Conservation (phyloP, 176 grass and related monocot species). For the Guadua angustifolia region DNA sequence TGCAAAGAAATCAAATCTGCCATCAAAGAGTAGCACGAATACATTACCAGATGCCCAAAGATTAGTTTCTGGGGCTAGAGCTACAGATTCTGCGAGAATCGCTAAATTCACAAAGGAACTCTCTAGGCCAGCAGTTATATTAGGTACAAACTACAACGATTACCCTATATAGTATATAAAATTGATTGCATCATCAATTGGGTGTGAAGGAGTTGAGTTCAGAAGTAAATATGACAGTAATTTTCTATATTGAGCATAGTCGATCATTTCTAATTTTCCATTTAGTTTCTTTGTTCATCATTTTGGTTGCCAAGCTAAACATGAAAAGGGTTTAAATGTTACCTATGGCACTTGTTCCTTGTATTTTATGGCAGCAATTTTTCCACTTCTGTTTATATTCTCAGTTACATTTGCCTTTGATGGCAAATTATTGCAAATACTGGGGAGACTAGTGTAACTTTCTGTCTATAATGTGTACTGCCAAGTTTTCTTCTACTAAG, state of each 20-base stretch:
- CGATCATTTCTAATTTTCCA: neutral
- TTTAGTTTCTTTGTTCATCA: neutral
- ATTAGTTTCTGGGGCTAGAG: slow-evolving; percentile 85
- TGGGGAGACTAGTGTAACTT: neutral
- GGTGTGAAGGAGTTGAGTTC: neutral
- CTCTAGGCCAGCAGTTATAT: slow-evolving; percentile 85
- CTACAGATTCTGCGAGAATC: slow-evolving; percentile 91
- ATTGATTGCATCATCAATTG: neutral
- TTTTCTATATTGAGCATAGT: neutral
- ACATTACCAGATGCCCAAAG: slow-evolving; percentile 71
- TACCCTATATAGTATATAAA: neutral
- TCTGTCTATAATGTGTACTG: neutral
- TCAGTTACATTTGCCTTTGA: neutral
- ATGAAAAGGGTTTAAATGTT: neutral
- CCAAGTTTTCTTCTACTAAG: neutral
- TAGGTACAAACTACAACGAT: slow-evolving; percentile 50
- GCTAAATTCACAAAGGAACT: slow-evolving; percentile 83
- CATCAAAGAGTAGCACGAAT: slow-evolving; percentile 59
- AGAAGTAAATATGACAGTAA: neutral
- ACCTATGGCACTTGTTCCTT: neutral
- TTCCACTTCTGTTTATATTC: neutral
- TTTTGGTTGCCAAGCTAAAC: slow-evolving; percentile 23
- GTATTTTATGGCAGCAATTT: neutral
- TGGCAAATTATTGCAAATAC: neutral
- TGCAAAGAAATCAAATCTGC: slow-evolving; percentile 60